Conservation (phyloP, 176 grass and related monocot genomes). For the Neostapfia colusana region DNA sequence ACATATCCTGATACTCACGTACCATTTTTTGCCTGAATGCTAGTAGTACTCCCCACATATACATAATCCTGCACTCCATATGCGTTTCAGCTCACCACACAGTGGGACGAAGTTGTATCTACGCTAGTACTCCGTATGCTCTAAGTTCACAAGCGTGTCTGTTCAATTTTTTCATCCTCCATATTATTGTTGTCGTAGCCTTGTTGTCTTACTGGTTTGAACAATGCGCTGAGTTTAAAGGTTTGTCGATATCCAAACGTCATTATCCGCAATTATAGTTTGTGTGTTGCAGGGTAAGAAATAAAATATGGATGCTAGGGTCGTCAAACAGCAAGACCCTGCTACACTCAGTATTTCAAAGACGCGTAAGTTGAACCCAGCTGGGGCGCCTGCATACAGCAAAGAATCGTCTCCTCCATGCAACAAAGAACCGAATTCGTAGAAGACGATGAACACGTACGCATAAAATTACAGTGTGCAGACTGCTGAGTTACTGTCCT, state of each 20-base stretch:
- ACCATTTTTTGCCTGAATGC: no score
- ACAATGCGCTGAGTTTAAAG: conserved; percentile 22
- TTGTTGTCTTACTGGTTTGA: background rate
- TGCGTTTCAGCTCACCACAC: background rate
- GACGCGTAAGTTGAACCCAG: no score
- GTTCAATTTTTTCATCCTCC: background rate
- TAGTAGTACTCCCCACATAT: background rate
- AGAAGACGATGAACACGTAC: background rate
- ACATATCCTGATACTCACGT: no score
- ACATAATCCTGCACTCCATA: background rate
- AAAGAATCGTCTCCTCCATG: background rate
- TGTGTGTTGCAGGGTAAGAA: background rate
- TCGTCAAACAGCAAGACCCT: no score
- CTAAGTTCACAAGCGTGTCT: background rate
- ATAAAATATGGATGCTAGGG: no score
- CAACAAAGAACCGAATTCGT: no score
- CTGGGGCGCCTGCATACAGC: no score
- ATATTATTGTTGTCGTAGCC: background rate
- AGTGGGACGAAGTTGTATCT: no score
- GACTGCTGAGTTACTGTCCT: background rate
- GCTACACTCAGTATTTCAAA: no score
- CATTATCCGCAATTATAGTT: background rate
- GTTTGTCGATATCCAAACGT: background rate
- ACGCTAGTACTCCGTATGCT: no score
- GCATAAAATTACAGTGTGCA: conserved; percentile 29